phyloP scores from a whole-genome alignment of 2,329 filamentous ascomycete species.

The Alternaria sp. region DNA sequence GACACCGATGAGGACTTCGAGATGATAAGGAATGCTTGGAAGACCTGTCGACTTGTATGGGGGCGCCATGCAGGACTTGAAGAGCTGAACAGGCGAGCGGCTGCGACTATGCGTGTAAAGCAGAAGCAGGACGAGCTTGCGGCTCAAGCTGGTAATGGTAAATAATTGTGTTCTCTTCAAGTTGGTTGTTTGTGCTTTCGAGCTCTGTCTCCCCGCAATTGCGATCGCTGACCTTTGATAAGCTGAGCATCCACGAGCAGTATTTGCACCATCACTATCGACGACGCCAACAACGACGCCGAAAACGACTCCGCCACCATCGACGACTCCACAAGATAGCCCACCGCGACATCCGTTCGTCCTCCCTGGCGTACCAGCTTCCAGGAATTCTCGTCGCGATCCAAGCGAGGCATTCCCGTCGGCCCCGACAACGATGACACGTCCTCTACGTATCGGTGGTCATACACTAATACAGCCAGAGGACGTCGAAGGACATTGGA shows the following conservation, averaged over 20 bases:
- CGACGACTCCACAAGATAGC: neutral
- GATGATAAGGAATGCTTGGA: neutral
- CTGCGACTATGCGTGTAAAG: neutral
- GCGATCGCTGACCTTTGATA: neutral
- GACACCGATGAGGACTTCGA: neutral
- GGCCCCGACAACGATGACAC: neutral
- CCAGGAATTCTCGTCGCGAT: neutral
- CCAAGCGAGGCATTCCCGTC: neutral
- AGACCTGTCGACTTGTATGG: neutral
- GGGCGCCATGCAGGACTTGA: neutral
- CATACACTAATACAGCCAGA: neutral
- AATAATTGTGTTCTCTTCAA: neutral
- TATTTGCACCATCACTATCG: neutral
- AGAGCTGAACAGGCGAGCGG: neutral
- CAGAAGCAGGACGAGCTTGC: neutral
- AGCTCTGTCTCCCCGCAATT: accelerated
- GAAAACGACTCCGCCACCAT: neutral
- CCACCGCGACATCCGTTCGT: neutral
- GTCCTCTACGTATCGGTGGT: neutral
- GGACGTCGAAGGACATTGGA: neutral
- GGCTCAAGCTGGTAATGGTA: neutral
- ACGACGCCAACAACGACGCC: neutral
- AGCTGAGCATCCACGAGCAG: neutral
- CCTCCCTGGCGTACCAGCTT: neutral
- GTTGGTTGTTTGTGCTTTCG: neutral